phyloP scores from a whole-genome alignment of 805 yeast genomes.

The Ogataea parapolymorpha region DNA sequence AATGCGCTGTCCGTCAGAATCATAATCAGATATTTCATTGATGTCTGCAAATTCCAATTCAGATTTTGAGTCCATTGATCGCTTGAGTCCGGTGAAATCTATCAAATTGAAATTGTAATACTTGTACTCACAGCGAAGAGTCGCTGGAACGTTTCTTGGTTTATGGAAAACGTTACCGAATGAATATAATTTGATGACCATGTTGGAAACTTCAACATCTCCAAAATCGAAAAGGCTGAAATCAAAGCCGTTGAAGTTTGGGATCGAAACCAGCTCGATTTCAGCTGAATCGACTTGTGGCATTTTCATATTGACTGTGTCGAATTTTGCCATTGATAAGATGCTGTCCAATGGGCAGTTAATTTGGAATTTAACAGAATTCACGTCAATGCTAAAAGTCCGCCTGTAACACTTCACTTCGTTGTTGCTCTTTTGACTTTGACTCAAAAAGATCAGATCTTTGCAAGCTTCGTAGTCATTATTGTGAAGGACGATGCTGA shows the following conservation, averaged over 20 bases:
- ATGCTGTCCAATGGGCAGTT: neutral
- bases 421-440: neutral
- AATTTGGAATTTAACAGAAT: conserved; percentile 15
- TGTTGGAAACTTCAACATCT: neutral
- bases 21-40: conserved; percentile 10
- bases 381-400: conserved; percentile 11
- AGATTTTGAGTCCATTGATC: too few species aligned
- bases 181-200: conserved; percentile 9
- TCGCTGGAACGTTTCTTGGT: conserved; percentile 14
- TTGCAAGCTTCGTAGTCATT: conserved; percentile 15
- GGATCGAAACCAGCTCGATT: conserved; percentile 15
- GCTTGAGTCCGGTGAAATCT: neutral
- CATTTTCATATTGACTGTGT: neutral
- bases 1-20: conserved; percentile 5
- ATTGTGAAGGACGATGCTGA: conserved; percentile 18
- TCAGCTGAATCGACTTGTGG: conserved; percentile 3
- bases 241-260: conserved; percentile 13
- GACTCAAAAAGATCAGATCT: conserved; percentile 13
- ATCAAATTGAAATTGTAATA: conserved; percentile 17
- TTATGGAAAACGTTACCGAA: conserved; percentile 21
- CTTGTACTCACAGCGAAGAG: conserved; percentile 5
- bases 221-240: neutral
- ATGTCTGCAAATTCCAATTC: neutral
- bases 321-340: conserved; percentile 8
- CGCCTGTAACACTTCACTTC: neutral